Evolutionary conservation across 2,329 filamentous ascomycete species (phyloP).

Genomic region (Diaporthe humulicola): DNA sequence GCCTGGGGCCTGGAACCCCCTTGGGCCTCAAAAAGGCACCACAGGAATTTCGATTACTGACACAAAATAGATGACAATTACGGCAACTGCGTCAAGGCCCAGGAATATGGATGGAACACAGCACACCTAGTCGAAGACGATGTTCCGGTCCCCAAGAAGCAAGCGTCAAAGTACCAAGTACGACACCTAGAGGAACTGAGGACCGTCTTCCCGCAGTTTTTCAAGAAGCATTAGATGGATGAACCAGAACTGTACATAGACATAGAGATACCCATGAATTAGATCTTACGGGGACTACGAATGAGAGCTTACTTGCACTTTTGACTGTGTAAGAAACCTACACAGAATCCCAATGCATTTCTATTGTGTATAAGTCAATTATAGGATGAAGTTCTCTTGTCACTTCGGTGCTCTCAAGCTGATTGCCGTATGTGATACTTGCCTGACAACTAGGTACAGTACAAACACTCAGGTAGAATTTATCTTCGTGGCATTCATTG

Average conservation of each 20-base stretch:
- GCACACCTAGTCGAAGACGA: slow-evolving; percentile 88
- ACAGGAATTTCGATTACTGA: slow-evolving; percentile 4
- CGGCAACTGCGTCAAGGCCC: slow-evolving; percentile 82
- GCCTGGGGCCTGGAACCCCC: background rate
- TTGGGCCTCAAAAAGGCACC: slow-evolving; percentile 33
- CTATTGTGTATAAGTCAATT: background rate
- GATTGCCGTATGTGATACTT: background rate
- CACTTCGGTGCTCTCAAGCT: background rate
- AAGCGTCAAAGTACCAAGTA: slow-evolving; percentile 82
- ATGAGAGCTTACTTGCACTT: background rate
- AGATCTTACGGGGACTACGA: background rate
- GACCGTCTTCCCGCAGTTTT: slow-evolving; percentile 84
- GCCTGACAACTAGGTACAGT: background rate
- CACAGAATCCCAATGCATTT: too few relatives aligned
- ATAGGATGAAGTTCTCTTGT: background rate
- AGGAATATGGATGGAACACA: slow-evolving; percentile 86
- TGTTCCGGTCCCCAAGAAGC: slow-evolving; percentile 71
- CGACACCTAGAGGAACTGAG: slow-evolving; percentile 81
- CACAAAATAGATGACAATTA: slow-evolving; percentile 81
- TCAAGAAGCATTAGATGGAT: slow-evolving; percentile 65
- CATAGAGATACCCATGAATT: slow-evolving; percentile 18
- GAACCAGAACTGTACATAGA: background rate
- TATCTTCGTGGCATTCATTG: too few relatives aligned
- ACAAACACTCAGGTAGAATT: background rate
- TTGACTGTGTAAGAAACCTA: too few relatives aligned